Conservation (phyloP, 768 basidiomycete species). For the Kwoniella bestiolae region DNA sequence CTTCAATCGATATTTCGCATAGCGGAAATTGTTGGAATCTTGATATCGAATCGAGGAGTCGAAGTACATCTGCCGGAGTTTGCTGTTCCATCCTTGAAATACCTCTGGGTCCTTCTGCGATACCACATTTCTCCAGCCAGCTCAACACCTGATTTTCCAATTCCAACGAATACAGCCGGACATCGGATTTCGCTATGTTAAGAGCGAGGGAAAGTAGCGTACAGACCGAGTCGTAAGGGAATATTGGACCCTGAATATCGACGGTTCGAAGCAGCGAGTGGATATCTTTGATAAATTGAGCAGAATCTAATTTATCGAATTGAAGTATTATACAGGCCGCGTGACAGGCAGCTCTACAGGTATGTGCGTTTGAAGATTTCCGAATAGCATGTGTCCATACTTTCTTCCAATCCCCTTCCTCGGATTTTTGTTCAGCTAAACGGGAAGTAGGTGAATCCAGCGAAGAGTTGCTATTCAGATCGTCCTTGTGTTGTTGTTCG, state of each 20-base stretch:
- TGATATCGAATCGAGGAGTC: constrained; percentile 70
- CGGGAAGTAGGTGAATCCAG: constrained; percentile 10
- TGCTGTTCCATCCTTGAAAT: constrained; percentile 63
- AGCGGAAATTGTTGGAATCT: constrained; percentile 63
- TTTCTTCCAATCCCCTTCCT: constrained; percentile 53
- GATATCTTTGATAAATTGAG: constrained; percentile 71
- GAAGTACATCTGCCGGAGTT: constrained; percentile 66
- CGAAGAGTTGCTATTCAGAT: not conserved
- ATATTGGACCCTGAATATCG: constrained; percentile 84
- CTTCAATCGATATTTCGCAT: not conserved
- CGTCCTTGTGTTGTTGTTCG: not conserved
- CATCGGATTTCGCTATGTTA: constrained; percentile 75
- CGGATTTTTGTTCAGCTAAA: not conserved
- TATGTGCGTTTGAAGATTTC: constrained; percentile 68
- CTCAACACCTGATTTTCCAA: constrained; percentile 82
- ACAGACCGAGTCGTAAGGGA: constrained; percentile 89
- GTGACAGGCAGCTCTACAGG: constrained; percentile 81
- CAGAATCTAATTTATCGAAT: constrained; percentile 59
- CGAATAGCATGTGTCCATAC: constrained; percentile 84
- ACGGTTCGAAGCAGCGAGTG: constrained; percentile 79
- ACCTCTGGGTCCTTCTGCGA: constrained; percentile 60
- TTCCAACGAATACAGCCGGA: constrained; percentile 78
- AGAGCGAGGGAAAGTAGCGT: constrained; percentile 74
- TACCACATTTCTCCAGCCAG: constrained; percentile 79
- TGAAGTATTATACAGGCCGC: constrained; percentile 65